A percentile compares a stretch with the other conserved stretches of the same genome.
Conservation (phyloP, 2,329 filamentous ascomycete genomes). For the Trichoderma polysporum region DNA sequence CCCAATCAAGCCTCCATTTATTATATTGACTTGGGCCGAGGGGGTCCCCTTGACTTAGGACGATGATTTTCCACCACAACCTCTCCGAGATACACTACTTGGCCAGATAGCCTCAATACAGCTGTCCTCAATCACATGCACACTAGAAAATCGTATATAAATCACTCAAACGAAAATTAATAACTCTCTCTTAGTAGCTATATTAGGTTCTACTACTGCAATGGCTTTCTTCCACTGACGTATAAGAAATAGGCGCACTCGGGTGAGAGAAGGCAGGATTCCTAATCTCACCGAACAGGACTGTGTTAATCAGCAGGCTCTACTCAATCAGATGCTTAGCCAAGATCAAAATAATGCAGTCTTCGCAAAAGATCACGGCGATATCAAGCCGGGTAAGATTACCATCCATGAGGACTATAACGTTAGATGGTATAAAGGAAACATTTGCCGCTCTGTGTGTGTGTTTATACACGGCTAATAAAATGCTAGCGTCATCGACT, state of each 20-base stretch:
- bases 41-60: neutral
- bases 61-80: neutral
- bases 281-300: neutral
- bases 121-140: neutral
- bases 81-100: neutral
- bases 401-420: neutral
- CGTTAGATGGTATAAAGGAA: neutral
- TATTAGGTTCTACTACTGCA: neutral
- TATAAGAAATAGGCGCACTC: neutral
- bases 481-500: neutral
- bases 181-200: neutral
- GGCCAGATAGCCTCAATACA: neutral
- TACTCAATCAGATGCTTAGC: neutral
- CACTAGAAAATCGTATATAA: neutral
- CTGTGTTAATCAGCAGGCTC: neutral
- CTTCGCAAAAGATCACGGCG: neutral
- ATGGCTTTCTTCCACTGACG: neutral
- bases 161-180: no score
- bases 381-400: neutral
- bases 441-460: neutral
- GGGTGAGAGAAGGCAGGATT: neutral
- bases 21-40: neutral
- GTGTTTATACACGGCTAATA: neutral
- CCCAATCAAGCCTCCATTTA: neutral
- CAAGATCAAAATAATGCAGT: neutral